phyloP scores from a whole-genome alignment of 2,329 filamentous ascomycete genomes.

The Scopulariopsis brevicaulis region DNA sequence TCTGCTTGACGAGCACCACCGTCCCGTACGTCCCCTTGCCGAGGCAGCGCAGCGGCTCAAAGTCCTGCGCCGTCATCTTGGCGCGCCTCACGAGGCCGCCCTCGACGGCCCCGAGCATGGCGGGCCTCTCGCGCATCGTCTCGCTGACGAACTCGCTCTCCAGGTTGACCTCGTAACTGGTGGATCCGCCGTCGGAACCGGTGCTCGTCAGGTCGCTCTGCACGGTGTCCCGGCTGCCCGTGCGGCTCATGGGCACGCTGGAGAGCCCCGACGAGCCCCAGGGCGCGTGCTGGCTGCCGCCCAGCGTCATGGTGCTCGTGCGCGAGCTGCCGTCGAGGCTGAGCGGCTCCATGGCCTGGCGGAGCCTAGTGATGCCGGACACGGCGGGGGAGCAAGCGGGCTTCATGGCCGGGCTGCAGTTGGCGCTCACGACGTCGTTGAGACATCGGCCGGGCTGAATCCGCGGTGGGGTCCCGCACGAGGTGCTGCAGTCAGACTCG shows the following conservation, averaged over 20 bases:
- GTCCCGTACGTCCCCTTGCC: slow-evolving; percentile 96
- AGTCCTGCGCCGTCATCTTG: slow-evolving; percentile 89
- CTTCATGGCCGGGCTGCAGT: slow-evolving; percentile 51
- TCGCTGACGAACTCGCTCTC: slow-evolving; percentile 77
- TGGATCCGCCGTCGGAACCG: slow-evolving; percentile 55
- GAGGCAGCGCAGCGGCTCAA: slow-evolving; percentile 80
- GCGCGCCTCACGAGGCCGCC: slow-evolving; percentile 44
- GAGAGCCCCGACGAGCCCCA: slow-evolving; percentile 25
- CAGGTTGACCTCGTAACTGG: slow-evolving; percentile 76
- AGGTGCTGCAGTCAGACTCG: slow-evolving; percentile 36
- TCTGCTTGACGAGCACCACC: slow-evolving; percentile 86
- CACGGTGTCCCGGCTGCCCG: slow-evolving; percentile 43
- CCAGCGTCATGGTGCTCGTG: slow-evolving; percentile 43
- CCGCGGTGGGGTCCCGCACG: slow-evolving; percentile 20
- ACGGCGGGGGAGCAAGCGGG: slow-evolving; percentile 39
- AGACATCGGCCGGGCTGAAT: slow-evolving; percentile 30
- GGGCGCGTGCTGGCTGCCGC: slow-evolving; percentile 24
- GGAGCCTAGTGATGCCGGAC: slow-evolving; percentile 73
- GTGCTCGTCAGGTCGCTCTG: slow-evolving; percentile 40
- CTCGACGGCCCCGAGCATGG: slow-evolving; percentile 34
- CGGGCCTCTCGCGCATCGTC: slow-evolving; percentile 28
- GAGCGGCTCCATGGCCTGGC: slow-evolving; percentile 64
- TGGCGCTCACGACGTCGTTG: slow-evolving; percentile 47
- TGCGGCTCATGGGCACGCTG: slow-evolving; percentile 42
- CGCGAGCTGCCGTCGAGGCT: slow-evolving; percentile 49